Base-by-base conservation (phyloP, 805 yeast species). In the Wickerhamiella allomyrinae region DNA sequence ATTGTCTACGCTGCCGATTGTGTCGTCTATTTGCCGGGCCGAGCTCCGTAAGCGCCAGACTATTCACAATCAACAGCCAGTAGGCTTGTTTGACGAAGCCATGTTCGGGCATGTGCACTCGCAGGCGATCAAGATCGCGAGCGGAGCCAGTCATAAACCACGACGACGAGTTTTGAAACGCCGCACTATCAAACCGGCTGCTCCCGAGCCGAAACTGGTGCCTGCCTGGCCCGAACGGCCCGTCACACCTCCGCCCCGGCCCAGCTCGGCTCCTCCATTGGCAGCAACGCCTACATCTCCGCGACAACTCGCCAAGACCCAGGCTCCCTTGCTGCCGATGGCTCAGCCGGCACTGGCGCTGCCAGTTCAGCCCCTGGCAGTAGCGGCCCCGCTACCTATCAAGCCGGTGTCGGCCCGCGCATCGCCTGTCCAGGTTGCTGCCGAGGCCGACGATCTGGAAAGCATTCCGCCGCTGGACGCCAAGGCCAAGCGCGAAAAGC, bases 1-100 rank as follows among this genome's bases (percentile, higher is more conserved):
- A n/a, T 59, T 89, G 38, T 68, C 72, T 20, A 70, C 82, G 1
- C 76, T 82, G 3, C 63, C 66, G 24, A 70, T 79, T 47, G 68
- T 67, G 21, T 74, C 72, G 46, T 69, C 76, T 2, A 68, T 77
- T 15, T 78, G 74, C 50, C 63, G 85, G 46, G 71, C 77, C 50
- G 61, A 69, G 61, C 57, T 63, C 60, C 45, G 60, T 46, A 50
- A 43, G 45, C 54, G 48, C 40, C 44, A 39, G n/a, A 41, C 35
- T 31, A 42, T 41, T 35, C 61, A 40, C 57, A 66, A 15, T 54
- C 66, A 38, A 14, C 43, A 39, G 22, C 45, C 47, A 3, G 47
- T 45, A 2, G 21, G 41, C 2, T 20, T 45, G 11, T 21, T 22
- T 6, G 43, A 43, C 17, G 42, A 34, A 21, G 41, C 39, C 23